Conservation (phyloP, 345 rosid species). For the Citrus inodora region DNA sequence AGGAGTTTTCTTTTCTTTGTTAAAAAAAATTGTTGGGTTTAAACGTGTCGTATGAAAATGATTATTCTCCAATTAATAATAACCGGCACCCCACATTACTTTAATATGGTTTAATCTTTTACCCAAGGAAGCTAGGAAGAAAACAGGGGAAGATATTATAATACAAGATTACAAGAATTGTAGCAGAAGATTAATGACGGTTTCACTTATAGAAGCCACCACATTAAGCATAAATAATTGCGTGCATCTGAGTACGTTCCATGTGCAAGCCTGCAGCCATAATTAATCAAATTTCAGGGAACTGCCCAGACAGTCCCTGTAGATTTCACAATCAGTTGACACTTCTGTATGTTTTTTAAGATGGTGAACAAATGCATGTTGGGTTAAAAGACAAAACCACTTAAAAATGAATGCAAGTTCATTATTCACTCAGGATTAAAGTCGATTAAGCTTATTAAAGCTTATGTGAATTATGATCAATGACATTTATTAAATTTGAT, state of each 20-base stretch:
- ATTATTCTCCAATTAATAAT: not conserved
- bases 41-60: too few relatives aligned
- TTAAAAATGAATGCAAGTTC: too few relatives aligned
- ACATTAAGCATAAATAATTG: not conserved
- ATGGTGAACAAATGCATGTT: not conserved
- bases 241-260: not conserved
- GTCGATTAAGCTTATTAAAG: too few relatives aligned
- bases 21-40: not conserved
- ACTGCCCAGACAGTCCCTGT: not conserved
- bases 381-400: not conserved
- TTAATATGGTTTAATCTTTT: not conserved
- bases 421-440: too few relatives aligned
- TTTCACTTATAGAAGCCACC: not conserved
- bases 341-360: not conserved
- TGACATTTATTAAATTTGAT: too few relatives aligned
- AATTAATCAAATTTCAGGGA: constrained; percentile 6
- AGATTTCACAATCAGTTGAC: not conserved
- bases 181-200: not conserved
- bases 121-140: not conserved
- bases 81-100: not conserved
- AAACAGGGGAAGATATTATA: not conserved
- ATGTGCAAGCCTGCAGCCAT: constrained; percentile 2
- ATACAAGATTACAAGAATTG: not conserved
- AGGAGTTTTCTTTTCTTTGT: not conserved
- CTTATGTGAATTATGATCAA: too few relatives aligned